phyloP scores from a whole-genome alignment of 345 rosid species.

The Citrus australasica region DNA sequence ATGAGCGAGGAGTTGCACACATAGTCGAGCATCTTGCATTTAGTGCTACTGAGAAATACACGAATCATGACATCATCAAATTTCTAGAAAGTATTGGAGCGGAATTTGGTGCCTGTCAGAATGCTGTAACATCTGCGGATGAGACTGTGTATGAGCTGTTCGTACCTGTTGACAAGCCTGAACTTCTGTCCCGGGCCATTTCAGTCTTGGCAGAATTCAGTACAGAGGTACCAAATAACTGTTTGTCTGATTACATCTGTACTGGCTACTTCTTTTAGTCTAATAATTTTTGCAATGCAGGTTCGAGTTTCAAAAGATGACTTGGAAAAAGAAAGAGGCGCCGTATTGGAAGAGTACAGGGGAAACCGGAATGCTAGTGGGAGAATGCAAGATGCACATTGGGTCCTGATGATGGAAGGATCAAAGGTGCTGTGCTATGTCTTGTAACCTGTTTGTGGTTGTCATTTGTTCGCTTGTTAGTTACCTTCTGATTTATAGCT shows the following conservation, averaged over 20 bases:
- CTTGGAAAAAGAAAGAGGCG: conserved; percentile 90
- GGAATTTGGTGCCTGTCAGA: conserved; percentile 95
- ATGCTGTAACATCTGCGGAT: conserved; percentile 86
- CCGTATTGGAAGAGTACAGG: conserved; percentile 91
- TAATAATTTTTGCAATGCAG: conserved; percentile 30
- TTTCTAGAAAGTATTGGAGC: conserved; percentile 94
- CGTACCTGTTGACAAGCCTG: conserved; percentile 89
- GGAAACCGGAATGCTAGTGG: conserved; percentile 81
- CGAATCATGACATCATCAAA: conserved; percentile 87
- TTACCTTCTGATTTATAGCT: not conserved
- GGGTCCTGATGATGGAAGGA: conserved; percentile 88
- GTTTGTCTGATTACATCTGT: not conserved
- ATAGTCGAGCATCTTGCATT: conserved; percentile 95
- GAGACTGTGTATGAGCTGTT: conserved; percentile 87
- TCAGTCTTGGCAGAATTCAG: conserved; percentile 85
- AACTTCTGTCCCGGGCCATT: conserved; percentile 71
- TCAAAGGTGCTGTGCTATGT: conserved; percentile 56
- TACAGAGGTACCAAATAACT: conserved; percentile 54
- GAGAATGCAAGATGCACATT: conserved; percentile 86
- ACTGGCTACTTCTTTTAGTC: not conserved
- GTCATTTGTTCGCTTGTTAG: not conserved
- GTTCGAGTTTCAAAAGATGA: conserved; percentile 81
- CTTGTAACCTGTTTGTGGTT: not conserved
- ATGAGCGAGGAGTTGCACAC: conserved; percentile 94
- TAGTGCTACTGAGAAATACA: conserved; percentile 76